Base-by-base conservation (phyloP, 345 rosid species). In the Eucalyptus pauciflora region DNA sequence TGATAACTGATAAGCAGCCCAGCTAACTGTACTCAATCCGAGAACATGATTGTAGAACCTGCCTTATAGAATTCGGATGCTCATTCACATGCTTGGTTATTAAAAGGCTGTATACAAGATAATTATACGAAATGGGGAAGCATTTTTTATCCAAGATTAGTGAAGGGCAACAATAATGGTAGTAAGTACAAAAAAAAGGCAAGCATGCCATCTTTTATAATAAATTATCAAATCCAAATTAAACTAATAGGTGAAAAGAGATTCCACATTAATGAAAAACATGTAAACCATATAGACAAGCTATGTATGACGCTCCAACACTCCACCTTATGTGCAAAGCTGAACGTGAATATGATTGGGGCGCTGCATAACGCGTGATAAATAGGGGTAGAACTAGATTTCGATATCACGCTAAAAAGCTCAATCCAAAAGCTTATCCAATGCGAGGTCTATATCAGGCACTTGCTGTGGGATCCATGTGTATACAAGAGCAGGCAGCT, bases 321-420 rank as follows among this genome's bases (percentile, higher is more conserved):
- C 79, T 67, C 41, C 43, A 4, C 22, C 41, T 67, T 52, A 52
- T 52, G 58, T 20, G 58, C 24, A 20, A 71, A 37, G 13, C 1
- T 2, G 13, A 41, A 37, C 14, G 7, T 33, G 25, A 71, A 71
- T 71, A 9, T 20, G 8, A 33, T 4, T 41, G 43, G 10, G 4
- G 22, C 13, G 20, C 11, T 2, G 1, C 24, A 31, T 37, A 5
- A 69, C 3, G 2, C 0, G 24, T 16, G 80, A 69, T 4, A 18
- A 33, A 69, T 18, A 3, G 7, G 3, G 24, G 12, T 17, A 33
- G 13, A 37, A 33, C 0, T 0, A 0, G 2, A 71, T 4, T 71
- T 1, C 2, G 81, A 7, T 71, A 6, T 18, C 14, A 5, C 1
- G 5, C 11, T 71, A 71, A 71, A 71, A 71, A 5, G 7, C 27